phyloP scores from a whole-genome alignment of 2,329 filamentous ascomycete genomes.

The Exophiala mesophila region DNA sequence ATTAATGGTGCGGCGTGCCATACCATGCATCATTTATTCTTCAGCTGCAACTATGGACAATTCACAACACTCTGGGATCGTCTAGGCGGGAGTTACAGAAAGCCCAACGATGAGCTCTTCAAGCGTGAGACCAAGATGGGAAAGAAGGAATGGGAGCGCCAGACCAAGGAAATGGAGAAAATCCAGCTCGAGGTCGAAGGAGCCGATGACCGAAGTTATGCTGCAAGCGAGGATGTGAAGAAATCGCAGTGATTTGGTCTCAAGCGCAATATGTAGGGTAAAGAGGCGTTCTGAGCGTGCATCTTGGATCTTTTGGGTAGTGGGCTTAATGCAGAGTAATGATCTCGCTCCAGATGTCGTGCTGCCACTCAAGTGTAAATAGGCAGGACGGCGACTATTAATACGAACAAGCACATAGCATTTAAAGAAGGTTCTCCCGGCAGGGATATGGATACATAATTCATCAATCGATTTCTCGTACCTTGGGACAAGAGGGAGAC shows the following conservation, averaged over 20 bases:
- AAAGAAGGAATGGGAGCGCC: conserved; percentile 70
- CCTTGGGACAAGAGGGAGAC: too few species aligned
- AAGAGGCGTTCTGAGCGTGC: too few species aligned
- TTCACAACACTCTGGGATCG: conserved; percentile 92
- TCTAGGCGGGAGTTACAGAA: conserved; percentile 77
- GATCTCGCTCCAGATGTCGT: too few species aligned
- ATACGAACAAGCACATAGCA: too few species aligned
- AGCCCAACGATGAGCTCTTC: conserved; percentile 82
- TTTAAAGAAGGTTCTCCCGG: too few species aligned
- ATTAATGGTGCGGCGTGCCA: conserved; percentile 95
- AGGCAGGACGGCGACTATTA: too few species aligned
- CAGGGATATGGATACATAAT: too few species aligned
- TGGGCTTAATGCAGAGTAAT: too few species aligned
- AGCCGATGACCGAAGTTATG: background rate
- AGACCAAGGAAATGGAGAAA: conserved; percentile 69
- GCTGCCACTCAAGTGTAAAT: too few species aligned
- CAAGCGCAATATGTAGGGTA: too few species aligned
- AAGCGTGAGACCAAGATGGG: conserved; percentile 77
- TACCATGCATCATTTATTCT: conserved; percentile 76
- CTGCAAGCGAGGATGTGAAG: background rate
- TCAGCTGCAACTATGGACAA: conserved; percentile 91
- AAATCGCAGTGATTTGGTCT: background rate
- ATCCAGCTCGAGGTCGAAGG: conserved; percentile 71
- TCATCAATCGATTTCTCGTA: too few species aligned
- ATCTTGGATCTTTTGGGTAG: too few species aligned